Evolutionary conservation across 371 early-diverging fungal genomes (phyloP).

Genomic region (Mortierella sp.): DNA sequence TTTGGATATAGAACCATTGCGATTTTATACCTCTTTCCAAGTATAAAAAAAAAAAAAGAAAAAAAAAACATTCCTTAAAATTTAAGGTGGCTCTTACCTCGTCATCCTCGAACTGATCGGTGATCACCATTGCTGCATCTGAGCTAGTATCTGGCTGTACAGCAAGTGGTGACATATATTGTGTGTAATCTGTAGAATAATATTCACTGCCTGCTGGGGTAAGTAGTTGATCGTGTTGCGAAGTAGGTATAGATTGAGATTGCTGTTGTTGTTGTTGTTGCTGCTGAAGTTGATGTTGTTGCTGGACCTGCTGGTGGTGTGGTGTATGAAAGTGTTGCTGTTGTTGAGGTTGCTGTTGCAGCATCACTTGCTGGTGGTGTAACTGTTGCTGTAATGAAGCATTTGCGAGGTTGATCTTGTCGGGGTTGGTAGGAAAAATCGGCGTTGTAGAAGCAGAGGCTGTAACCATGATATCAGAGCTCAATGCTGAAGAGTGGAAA

Average conservation of each 20-base stretch:
- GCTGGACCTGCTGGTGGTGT: conserved; percentile 1
- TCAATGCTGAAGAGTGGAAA: conserved; percentile 34
- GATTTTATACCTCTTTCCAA: not conserved
- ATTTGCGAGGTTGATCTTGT: conserved; percentile 25
- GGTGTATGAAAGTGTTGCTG: conserved; percentile 8
- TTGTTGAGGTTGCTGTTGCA: conserved; percentile 28
- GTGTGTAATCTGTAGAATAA: conserved; percentile 44
- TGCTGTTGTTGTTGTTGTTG: conserved; percentile 30
- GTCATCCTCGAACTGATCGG: conserved; percentile 55
- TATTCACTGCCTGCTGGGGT: conserved; percentile 50
- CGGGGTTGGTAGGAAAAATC: conserved; percentile 37
- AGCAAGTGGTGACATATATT: conserved; percentile 54
- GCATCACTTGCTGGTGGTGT: conserved; percentile 23
- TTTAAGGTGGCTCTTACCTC: conserved; percentile 31
- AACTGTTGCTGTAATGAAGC: conserved; percentile 36
- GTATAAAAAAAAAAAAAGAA: not conserved
- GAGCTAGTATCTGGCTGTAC: conserved; percentile 44
- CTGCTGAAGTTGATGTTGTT: conserved; percentile 25
- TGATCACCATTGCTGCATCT: conserved; percentile 47
- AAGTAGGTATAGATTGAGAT: conserved; percentile 23
- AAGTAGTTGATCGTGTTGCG: conserved; percentile 44
- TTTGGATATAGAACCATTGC: conserved; percentile 7
- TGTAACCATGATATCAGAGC: conserved; percentile 34
- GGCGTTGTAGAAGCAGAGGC: conserved; percentile 51
- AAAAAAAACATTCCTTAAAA: not conserved